A percentile compares a stretch with the other conserved stretches of the same genome.
Conservation (phyloP, 805 yeast genomes). For the Ogataea paraovalis region DNA sequence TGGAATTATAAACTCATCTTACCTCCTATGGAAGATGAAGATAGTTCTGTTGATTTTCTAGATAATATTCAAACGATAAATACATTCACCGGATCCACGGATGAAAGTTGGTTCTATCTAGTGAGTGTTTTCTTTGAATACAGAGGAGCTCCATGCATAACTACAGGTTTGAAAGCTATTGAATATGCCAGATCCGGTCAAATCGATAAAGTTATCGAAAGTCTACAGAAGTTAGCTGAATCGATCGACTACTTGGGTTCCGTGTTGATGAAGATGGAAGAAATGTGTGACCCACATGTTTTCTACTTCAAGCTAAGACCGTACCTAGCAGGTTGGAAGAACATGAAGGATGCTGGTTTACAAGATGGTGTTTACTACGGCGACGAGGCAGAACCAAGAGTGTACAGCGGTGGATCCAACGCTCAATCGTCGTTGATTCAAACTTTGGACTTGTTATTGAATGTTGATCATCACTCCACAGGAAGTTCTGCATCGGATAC, state of each 20-base stretch:
- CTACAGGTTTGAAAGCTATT: constrained; percentile 65
- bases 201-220: constrained; percentile 35
- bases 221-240: constrained; percentile 67
- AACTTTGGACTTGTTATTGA: constrained; percentile 71
- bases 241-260: constrained; percentile 69
- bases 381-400: constrained; percentile 48
- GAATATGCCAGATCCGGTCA: constrained; percentile 48
- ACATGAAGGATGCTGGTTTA: constrained; percentile 83
- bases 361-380: constrained; percentile 76
- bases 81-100: constrained; percentile 86
- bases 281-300: constrained; percentile 91
- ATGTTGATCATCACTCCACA: constrained; percentile 74
- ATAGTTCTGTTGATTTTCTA: constrained; percentile 37
- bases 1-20: constrained; percentile 79
- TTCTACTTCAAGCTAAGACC: constrained; percentile 87
- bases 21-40: constrained; percentile 30
- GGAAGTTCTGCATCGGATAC: constrained; percentile 40
- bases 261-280: constrained; percentile 77
- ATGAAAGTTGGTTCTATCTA: constrained; percentile 91
- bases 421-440: constrained; percentile 92
- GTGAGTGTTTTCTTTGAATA: constrained; percentile 85
- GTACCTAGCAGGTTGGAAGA: constrained; percentile 89
- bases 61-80: constrained; percentile 72
- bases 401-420: constrained; percentile 85
- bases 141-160: constrained; percentile 69